Evolutionary conservation across 805 yeast species (phyloP).

Genomic region (Ogataea populi-albae): DNA sequence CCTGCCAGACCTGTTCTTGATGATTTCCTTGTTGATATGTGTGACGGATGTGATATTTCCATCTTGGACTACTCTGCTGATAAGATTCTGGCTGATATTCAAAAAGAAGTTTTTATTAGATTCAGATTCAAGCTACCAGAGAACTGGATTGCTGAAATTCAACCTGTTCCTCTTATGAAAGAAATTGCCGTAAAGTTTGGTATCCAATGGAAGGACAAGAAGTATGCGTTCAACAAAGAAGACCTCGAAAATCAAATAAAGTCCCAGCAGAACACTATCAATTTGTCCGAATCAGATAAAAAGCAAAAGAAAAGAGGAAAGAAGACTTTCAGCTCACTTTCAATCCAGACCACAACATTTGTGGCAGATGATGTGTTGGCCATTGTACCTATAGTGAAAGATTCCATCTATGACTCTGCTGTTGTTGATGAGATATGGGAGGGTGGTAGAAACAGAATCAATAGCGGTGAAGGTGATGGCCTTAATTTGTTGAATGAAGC

Average conservation of each 20-base stretch:
- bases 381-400: slow-evolving; percentile 74
- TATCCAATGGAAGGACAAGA: slow-evolving; percentile 70
- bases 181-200: slow-evolving; percentile 77
- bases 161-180: slow-evolving; percentile 49
- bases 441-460: slow-evolving; percentile 45
- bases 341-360: slow-evolving; percentile 40
- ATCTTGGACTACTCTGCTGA: slow-evolving; percentile 45
- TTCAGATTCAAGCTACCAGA: slow-evolving; percentile 58
- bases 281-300: slow-evolving; percentile 20
- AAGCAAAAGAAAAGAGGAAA: slow-evolving; percentile 32
- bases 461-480: slow-evolving; percentile 49
- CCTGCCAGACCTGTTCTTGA: slow-evolving; percentile 44
- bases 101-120: slow-evolving; percentile 54
- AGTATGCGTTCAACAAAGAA: slow-evolving; percentile 48
- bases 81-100: slow-evolving; percentile 42
- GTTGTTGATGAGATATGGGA: slow-evolving; percentile 75
- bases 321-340: slow-evolving; percentile 10
- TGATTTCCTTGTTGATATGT: slow-evolving; percentile 40
- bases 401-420: slow-evolving; percentile 61
- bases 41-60: slow-evolving; percentile 37
- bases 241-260: slow-evolving; percentile 32
- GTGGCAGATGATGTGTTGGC: slow-evolving; percentile 60
- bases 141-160: slow-evolving; percentile 43
- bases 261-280: slow-evolving; percentile 26
- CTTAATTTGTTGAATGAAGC: slow-evolving; percentile 66